Base-by-base conservation (phyloP, 1,139 yeast genomes). In the Nakaseomyces glabratus region DNA sequence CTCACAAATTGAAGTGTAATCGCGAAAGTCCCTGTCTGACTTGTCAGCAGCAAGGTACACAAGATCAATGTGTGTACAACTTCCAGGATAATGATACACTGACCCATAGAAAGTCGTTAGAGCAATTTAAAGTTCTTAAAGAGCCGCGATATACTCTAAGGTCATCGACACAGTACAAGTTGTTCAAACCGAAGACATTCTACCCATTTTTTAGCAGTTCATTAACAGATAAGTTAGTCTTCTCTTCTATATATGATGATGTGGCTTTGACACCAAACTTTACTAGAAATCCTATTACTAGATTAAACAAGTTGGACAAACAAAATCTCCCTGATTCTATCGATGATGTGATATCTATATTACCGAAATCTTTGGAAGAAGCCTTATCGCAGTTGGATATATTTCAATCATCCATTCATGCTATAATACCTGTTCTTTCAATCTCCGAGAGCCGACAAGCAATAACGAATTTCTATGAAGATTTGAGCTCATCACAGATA, bases 1-100 rank as follows among this genome's bases (percentile, higher is more conserved):
- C 35, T 7, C 52, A 46, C 31, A 51, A 51, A 38, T 35, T 49
- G 19, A 45, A 43, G 33, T 51, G 55, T 34, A 40, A 47, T 31
- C 48, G 43, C 20, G 38, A 28, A 3, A 26, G 19, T 6, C 55
- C 55, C 1, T 51, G 56, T 30, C 36, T 44, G 5, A 45, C 43
- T n/a, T 51, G 56, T 25, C 14, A 20, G 3, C 12, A 35, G 5
- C 22, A 37, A 12, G 35, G 35, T 4, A 32, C 34, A 4, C 29
- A 33, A 2, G 35, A 37, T 12, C 35, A 40, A 11, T 50, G 55
- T 28, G 20, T 40, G 2, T 49, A 50, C 36, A 52, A 50, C 10
- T 26, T 26, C 30, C 15, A 18, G 15, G 28, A 39, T 33, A 24
- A 26, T 37, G 15, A n/a, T n/a, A n/a, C n/a, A n/a, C n/a, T n/a